Conservation (phyloP, 305 asterid species). For the Salvia sclarea region DNA sequence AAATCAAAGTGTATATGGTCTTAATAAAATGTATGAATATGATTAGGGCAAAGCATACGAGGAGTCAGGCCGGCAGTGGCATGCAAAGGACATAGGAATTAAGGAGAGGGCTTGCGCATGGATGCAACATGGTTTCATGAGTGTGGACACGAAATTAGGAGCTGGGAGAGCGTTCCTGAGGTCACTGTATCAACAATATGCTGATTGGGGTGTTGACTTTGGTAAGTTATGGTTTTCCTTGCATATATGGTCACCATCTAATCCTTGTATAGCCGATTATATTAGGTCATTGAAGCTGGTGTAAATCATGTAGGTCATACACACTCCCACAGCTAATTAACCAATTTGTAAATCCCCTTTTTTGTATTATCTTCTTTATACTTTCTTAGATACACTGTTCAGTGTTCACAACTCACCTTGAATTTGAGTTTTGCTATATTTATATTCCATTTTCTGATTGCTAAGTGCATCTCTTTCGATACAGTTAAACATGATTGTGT, state of each 20-base stretch:
- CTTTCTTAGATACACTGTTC: not conserved
- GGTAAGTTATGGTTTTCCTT: slow-evolving; percentile 42
- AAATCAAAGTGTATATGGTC: not conserved
- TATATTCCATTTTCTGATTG: slow-evolving; percentile 9
- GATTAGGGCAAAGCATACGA: slow-evolving; percentile 72
- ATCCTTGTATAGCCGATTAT: not conserved
- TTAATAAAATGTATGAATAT: not conserved
- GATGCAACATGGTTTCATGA: slow-evolving; percentile 94
- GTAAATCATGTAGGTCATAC: not conserved
- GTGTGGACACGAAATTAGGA: slow-evolving; percentile 69
- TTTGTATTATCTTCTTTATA: not conserved
- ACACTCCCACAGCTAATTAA: not conserved
- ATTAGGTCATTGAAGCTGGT: not conserved
- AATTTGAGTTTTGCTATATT: slow-evolving; percentile 25
- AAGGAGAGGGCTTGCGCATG: slow-evolving; percentile 77
- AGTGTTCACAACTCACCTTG: not conserved
- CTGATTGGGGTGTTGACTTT: slow-evolving; percentile 92
- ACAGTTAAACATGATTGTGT: slow-evolving; percentile 93
- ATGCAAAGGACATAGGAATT: slow-evolving; percentile 74
- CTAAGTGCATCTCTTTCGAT: slow-evolving; percentile 29
- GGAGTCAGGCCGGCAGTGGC: slow-evolving; percentile 66
- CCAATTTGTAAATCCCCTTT: not conserved
- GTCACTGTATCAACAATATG: slow-evolving; percentile 88
- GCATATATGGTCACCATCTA: not conserved
- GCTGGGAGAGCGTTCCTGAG: slow-evolving; percentile 90